phyloP scores from a whole-genome alignment of 2,329 filamentous ascomycete species.

The Phaeosphaeriaceae sp. region DNA sequence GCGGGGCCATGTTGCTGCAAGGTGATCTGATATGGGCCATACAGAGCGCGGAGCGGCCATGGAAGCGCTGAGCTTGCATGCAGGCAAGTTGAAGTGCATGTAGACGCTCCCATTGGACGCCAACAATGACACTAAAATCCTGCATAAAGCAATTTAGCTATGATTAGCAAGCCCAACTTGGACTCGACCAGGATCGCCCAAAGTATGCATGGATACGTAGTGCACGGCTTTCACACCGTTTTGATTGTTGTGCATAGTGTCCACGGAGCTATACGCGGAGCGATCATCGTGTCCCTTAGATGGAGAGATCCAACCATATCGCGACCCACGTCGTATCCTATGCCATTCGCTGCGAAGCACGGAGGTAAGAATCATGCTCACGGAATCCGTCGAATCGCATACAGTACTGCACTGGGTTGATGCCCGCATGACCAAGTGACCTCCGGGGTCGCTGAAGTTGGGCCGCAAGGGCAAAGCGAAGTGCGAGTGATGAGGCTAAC shows the following conservation, averaged over 20 bases:
- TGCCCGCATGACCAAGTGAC: not conserved
- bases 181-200: not conserved
- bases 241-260: not conserved
- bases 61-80: constrained; percentile 2
- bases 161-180: not conserved
- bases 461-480: not conserved
- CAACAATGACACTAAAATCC: constrained; percentile 30
- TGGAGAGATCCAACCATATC: not conserved
- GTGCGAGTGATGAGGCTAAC: not conserved
- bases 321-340: too few relatives aligned
- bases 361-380: not conserved
- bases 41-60: not conserved
- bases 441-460: not conserved
- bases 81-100: constrained; percentile 1
- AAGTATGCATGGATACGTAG: constrained; percentile 2
- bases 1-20: constrained; percentile 42
- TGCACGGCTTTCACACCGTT: constrained; percentile 7
- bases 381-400: constrained; percentile 1
- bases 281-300: constrained; percentile 4
- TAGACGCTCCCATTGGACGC: not conserved
- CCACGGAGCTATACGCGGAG: constrained; percentile 1
- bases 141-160: constrained; percentile 1
- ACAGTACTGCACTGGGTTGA: not conserved
- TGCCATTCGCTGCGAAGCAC: not conserved
- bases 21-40: not conserved